Evolutionary conservation across 495 filamentous ascomycete genomes (phyloP), one percentile per base, ranked within the genome.

Genomic region (Glarea lozoyensis): DNA sequence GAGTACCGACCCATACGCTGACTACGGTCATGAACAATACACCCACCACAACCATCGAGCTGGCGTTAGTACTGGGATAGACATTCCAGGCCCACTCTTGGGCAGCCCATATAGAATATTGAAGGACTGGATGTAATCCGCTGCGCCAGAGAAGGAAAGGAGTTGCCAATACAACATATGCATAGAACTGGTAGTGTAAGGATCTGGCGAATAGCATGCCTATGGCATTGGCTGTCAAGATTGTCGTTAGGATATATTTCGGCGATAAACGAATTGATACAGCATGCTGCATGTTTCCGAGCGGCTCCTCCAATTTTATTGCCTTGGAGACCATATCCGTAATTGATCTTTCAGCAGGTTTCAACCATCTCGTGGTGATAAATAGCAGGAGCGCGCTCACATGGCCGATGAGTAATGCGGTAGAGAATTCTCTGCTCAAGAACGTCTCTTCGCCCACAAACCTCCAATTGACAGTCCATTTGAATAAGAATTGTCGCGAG

Each of bases 381-480:
- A 96, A 94, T 10, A 73, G 55, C 9, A 63, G 49, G 22, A 98
- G 61, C 2, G 88, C 62, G 18, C 63, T 55, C n/a, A 73, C 62
- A 63, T 98, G 88, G 38, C 81, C 57, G 4, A 64, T 69, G 15
- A 96, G 63, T 31, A 98, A 66, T 6, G 60, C 60, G 15, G 79
- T 36, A 25, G 88, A 77, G 56, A 96, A 94, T 10, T 67, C 58
- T 41, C 64, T 74, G 38, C 86, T 93, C 17, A 93, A 68, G 51
- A 98, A 98, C 1, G 60, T 60, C 16, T 87, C 78, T 56, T 96
- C 87, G 10, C 81, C 78, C 4, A 96, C 60, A 52, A 98, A 96
- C 33, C 90, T 76, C 90, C 90, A 98, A 60, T 98, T 98, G 44
- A 98, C 92, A 0, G 92, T 97, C 92, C 92, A 97, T 59, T 94